Evolutionary conservation across 2,329 filamentous ascomycete genomes (phyloP), one percentile per base, ranked within the genome.

Genomic region (Fusarium fracticaudum): DNA sequence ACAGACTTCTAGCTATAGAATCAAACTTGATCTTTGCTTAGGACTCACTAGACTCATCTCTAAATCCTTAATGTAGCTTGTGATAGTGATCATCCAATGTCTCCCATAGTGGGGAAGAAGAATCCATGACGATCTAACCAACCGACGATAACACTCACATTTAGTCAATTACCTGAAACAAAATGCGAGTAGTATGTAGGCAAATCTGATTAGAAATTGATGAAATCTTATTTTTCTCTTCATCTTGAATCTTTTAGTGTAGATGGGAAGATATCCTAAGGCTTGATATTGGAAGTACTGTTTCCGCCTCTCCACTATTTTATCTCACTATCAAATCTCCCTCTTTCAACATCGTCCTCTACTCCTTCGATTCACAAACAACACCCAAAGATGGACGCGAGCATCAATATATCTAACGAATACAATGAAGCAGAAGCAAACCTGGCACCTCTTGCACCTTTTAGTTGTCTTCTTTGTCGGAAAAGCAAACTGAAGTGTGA

Each of bases 401-500:
- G 31, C 26, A 15, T 8, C 11, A 17, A 8, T 9, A 7, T 20
- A 2, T 8, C n/a, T 2, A 20, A n/a, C 18, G 15, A 20, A 4
- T 6, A 3, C 3, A 18, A 29, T 15, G 14, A 15, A 17, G 5
- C 13, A 14, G 31, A 55, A 6, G 15, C 6, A 22, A 40, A 4
- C 5, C 4, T 24, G 3, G 26, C 5, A 4, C 50, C 40, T 20
- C 35, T 53, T 13, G 44, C 67, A 8, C 50, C 50, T 12, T 69
- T 69, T 35, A 69, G 65, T 12, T 69, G 67, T 29, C 35, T 69
- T 24, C 38, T 43, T 17, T 69, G 67, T 41, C 67, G 65, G 24
- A 64, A 51, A 38, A 69, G 67, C 44, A 69, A 69, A 24, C 11
- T 69, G 29, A 69, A 53, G 8, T 69, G 67, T 50, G 67, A 69